Evolutionary conservation across 83 land plant species (phyloP).

Genomic region (Picea abies): DNA sequence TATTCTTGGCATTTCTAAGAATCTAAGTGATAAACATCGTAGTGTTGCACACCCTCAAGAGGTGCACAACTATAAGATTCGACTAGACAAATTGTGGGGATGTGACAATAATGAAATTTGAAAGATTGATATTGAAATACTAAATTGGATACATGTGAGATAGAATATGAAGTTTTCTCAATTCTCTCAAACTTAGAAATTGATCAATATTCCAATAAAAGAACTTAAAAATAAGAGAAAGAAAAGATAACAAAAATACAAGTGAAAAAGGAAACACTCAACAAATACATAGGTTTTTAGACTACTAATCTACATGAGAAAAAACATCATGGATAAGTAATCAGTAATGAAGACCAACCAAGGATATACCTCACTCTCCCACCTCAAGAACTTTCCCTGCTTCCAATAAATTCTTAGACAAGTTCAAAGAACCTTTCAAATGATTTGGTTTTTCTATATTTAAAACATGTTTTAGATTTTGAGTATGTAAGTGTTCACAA

Average conservation of each 20-base stretch:
- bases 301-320: too few species aligned
- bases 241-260: not conserved
- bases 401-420: conserved; percentile 46
- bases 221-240: not conserved
- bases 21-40: too few species aligned
- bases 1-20: too few species aligned
- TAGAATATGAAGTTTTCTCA: conserved; percentile 92
- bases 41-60: too few species aligned
- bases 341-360: not conserved
- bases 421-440: not conserved
- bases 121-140: conserved; percentile 29
- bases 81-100: too few species aligned
- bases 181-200: conserved; percentile 83
- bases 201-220: conserved; percentile 23
- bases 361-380: conserved; percentile 20
- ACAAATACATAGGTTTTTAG: not conserved
- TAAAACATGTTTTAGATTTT: conserved; percentile 9
- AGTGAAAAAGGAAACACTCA: not conserved
- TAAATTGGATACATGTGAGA: conserved; percentile 65
- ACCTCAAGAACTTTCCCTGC: conserved; percentile 62
- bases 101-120: conserved; percentile 37
- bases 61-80: too few species aligned
- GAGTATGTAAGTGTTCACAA: too few species aligned
- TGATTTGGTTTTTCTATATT: not conserved
- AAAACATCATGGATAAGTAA: not conserved